Evolutionary conservation across 1,284 basidiomycete species (phyloP), one percentile per base, ranked within the genome.

Genomic region (Naganishia sp.): DNA sequence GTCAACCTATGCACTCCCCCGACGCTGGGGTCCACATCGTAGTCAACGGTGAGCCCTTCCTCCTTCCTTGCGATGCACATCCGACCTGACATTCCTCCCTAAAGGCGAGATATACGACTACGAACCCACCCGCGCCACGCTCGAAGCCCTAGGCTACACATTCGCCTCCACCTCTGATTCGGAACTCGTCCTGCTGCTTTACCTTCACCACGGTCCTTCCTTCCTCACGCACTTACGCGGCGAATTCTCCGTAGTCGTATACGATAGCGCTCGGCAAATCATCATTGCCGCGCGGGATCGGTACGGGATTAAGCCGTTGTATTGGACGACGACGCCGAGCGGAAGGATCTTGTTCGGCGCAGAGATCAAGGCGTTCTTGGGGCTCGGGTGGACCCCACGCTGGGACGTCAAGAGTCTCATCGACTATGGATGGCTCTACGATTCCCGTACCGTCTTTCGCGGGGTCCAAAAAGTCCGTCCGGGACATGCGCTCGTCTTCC

Each of bases 281-380:
- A 72, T 80, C 53, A 70, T 81, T 45, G 78, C 77, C 11, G 80
- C 79, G 17, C 67, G 80, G 51, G 80, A 81, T 72, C 73, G 80
- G 31, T 80, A 79, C 69, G 80, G 80, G 45, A 78, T 81, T 72
- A 81, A 80, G 67, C 80, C 80, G 21, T 72, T 81, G 25, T 81
- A 80, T 75, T 78, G 78, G 69, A 75, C 65, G 32, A 50, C 73
- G 46, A 71, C 71, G n/a, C 72, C 71, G 25, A 76, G 72, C 70
- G 75, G 76, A 66, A 75, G 77, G 43, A 65, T 80, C 49, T 74
- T 77, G 69, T 76, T 81, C 57, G 71, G 75, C 1, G 77, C 76
- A 13, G 80, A 81, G 70, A 75, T 80, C 69, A 81, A 81, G 72
- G 79, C 79, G 7, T 77, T 81, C 57, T 70, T 79, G 58, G 74